These are phyloP conservation scores for Solanum tarijense DNA, from an alignment of 257 asterid genomes.

Conservation along the genomic window DNA sequence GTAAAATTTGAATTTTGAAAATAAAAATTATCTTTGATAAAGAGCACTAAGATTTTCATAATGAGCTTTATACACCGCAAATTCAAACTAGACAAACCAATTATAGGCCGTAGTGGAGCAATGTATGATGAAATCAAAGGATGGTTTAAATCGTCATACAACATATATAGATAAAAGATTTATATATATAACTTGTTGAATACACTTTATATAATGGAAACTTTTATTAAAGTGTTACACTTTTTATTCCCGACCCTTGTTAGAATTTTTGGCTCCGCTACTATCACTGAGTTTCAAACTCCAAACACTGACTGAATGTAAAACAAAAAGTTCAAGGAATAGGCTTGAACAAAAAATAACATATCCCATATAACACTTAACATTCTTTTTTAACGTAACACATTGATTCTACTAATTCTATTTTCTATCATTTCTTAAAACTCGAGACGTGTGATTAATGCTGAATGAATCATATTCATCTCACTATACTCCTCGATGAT, in stretches of 20 bases:
- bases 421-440: neutral
- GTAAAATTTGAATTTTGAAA: neutral
- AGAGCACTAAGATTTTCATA: neutral
- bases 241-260: neutral
- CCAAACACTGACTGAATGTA: neutral
- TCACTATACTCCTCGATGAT: neutral
- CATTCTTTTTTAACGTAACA: neutral
- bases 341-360: no score
- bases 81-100: neutral
- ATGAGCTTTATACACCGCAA: neutral
- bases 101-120: neutral
- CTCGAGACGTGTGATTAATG: neutral
- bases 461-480: neutral
- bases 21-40: neutral
- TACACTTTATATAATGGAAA: neutral
- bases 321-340: neutral
- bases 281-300: neutral
- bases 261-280: neutral
- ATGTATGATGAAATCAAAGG: neutral
- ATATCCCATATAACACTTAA: neutral
- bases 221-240: neutral
- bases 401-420: no score
- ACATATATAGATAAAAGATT: neutral
- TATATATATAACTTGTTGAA: neutral
- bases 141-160: neutral